Percentiles rank a stretch among this genome's conserved stretches.
Conservation (phyloP, 306 rosid genomes). For the Urtica urens region DNA sequence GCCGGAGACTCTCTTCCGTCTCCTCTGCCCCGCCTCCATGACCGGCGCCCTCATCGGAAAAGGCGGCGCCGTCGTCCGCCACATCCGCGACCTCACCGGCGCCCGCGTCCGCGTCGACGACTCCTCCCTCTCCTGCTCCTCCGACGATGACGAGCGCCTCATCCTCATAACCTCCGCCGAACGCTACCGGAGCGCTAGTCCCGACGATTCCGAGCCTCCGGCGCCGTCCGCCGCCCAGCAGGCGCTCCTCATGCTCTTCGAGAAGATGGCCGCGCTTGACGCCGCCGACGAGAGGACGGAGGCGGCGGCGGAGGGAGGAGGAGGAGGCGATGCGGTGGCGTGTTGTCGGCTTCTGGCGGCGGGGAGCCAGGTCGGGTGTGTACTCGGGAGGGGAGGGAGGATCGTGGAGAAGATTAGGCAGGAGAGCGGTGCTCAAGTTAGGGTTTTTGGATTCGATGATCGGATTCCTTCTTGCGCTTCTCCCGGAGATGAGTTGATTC, state of each 20-base stretch:
- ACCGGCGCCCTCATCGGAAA: constrained; percentile 21
- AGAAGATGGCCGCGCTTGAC: constrained; percentile 24
- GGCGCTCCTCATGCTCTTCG: constrained; percentile 55
- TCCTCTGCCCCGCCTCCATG: constrained; percentile 42
- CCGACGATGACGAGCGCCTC: constrained; percentile 58
- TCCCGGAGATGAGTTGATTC: constrained; percentile 57
- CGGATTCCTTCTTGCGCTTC: constrained; percentile 40
- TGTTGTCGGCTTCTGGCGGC: constrained; percentile 53
- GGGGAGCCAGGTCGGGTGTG: constrained; percentile 49
- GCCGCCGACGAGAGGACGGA: constrained; percentile 16
- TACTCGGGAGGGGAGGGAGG: constrained; percentile 62
- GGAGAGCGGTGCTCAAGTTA: constrained; percentile 63
- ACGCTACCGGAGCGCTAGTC: background rate
- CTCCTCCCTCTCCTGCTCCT: constrained; percentile 21
- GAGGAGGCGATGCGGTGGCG: constrained; percentile 15
- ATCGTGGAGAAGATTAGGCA: constrained; percentile 56
- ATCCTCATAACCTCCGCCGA: constrained; percentile 15
- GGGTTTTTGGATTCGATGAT: constrained; percentile 54
- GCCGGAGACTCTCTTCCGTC: constrained; percentile 39
- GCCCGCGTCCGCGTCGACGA: constrained; percentile 36
- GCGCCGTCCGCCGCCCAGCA: constrained; percentile 40
- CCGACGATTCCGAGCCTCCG: constrained; percentile 25
- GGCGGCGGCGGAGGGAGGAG: constrained; percentile 1
- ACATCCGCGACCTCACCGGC: constrained; percentile 23
- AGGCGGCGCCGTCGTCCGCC: constrained; percentile 22